A percentile compares a stretch with the other conserved stretches of the same genome.
phyloP scores from a whole-genome alignment of 2,329 filamentous ascomycete genomes.

The Penicillium sp. region DNA sequence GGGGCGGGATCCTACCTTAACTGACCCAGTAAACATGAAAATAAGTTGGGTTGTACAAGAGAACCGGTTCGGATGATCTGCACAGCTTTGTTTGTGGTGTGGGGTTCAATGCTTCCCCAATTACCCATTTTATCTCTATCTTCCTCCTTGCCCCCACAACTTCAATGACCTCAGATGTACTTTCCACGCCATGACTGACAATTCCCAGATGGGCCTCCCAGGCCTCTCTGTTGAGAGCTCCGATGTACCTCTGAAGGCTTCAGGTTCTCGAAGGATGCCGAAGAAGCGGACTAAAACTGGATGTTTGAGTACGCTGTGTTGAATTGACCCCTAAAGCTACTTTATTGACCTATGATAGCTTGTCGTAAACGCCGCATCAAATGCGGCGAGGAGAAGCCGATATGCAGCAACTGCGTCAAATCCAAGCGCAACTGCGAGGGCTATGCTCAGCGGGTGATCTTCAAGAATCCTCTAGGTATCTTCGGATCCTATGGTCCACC shows the following conservation, averaged over 20 bases:
- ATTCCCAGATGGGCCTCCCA: background rate
- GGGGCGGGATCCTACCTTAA: background rate
- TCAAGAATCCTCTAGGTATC: constrained; percentile 39
- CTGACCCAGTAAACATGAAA: background rate
- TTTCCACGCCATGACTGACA: constrained; percentile 1
- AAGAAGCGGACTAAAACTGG: constrained; percentile 84
- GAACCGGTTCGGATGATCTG: constrained; percentile 12
- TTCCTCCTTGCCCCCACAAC: constrained; percentile 4
- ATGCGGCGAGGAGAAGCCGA: constrained; percentile 72
- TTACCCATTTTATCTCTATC: background rate
- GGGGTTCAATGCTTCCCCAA: background rate
- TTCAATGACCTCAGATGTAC: background rate
- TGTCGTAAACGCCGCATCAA: constrained; percentile 95
- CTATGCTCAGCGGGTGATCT: constrained; percentile 40
- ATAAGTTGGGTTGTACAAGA: background rate
- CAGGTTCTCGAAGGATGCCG: constrained; percentile 27
- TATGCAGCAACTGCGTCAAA: constrained; percentile 45
- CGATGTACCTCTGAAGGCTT: constrained; percentile 17
- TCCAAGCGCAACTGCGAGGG: constrained; percentile 45
- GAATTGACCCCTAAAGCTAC: background rate
- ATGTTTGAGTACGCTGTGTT: constrained; percentile 67
- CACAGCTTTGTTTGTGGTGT: constrained; percentile 10
- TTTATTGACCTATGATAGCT: constrained; percentile 48
- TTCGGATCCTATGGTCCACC: constrained; percentile 22
- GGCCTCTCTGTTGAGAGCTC: background rate